Conservation (phyloP, 2,329 filamentous ascomycete genomes). For the Bertia moriformis region DNA sequence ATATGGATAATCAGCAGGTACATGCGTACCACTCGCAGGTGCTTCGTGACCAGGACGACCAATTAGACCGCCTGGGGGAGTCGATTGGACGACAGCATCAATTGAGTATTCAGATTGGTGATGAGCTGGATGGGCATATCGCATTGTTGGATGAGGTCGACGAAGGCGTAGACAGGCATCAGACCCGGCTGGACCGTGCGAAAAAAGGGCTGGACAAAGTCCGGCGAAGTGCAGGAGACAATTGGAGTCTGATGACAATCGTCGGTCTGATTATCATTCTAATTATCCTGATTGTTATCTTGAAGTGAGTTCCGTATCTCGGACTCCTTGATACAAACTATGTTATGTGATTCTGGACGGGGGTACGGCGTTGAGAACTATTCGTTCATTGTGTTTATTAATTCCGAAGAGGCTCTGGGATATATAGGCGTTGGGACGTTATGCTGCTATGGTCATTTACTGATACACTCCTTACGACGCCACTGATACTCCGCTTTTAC, state of each 20-base stretch:
- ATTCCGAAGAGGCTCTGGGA: no score
- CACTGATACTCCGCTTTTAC: no score
- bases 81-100: conserved; percentile 81
- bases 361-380: no score
- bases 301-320: conserved; percentile 41
- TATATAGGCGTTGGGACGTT: no score
- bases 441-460: no score
- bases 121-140: conserved; percentile 85
- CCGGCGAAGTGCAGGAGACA: conserved; percentile 62
- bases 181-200: conserved; percentile 61
- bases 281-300: conserved; percentile 65
- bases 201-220: conserved; percentile 58
- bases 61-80: conserved; percentile 75
- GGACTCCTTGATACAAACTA: no score
- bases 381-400: no score
- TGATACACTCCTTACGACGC: no score
- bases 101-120: conserved; percentile 86
- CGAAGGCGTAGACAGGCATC: conserved; percentile 66
- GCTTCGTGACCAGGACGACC: conserved; percentile 78
- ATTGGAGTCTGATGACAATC: conserved; percentile 73
- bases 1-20: conserved; percentile 69
- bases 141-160: conserved; percentile 83
- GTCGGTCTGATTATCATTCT: conserved; percentile 71
- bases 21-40: conserved; percentile 71
- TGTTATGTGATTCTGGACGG: no score